Evolutionary conservation across 768 basidiomycete species (phyloP).

Genomic region (Russula sp.): DNA sequence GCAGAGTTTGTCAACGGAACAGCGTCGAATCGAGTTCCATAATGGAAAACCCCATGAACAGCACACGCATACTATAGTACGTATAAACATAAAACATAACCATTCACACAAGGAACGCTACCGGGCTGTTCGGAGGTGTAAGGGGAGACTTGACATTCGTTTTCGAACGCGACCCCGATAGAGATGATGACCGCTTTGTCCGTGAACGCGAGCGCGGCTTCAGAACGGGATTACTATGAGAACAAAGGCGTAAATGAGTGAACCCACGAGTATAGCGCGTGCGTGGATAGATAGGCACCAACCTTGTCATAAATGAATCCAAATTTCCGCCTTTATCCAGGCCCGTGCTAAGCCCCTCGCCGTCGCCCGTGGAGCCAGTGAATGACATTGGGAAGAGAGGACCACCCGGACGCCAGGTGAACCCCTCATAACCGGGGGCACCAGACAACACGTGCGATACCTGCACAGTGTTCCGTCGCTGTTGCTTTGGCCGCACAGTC

Average conservation of each 20-base stretch:
- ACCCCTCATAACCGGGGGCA: constrained; percentile 21
- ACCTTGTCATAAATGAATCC: constrained; percentile 12
- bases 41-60: neutral
- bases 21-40: neutral
- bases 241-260: constrained; percentile 4
- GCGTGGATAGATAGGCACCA: neutral
- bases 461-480: constrained; percentile 15
- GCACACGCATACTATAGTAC: neutral
- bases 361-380: constrained; percentile 4
- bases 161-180: constrained; percentile 10
- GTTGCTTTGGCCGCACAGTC: constrained; percentile 13
- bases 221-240: constrained; percentile 14
- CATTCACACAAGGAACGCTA: constrained; percentile 4
- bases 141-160: constrained; percentile 4
- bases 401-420: constrained; percentile 22
- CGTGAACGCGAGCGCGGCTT: constrained; percentile 17
- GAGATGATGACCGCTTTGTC: constrained; percentile 5
- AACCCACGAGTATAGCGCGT: constrained; percentile 13
- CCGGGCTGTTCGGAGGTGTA: constrained; percentile 18
- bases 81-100: neutral
- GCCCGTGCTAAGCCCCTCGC: constrained; percentile 7
- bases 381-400: constrained; percentile 22
- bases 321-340: constrained; percentile 11
- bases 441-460: constrained; percentile 23
- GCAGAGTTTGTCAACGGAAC: neutral